Percentiles rank a stretch among this genome's conserved stretches.
Conservation (phyloP, 2,329 filamentous ascomycete genomes). For the Lasiodiplodia citricola region DNA sequence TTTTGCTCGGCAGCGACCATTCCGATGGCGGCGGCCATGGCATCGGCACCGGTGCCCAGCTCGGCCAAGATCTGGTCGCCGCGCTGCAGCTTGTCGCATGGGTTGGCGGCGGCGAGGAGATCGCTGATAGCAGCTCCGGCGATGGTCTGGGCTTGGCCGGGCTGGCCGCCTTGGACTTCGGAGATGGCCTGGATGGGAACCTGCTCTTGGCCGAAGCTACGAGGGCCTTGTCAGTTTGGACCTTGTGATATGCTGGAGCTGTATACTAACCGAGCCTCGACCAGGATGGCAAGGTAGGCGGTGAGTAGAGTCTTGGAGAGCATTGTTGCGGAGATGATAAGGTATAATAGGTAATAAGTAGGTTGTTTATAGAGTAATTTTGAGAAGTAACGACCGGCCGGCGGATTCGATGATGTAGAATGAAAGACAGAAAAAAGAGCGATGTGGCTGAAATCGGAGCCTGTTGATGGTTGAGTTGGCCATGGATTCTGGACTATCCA, state of each 20-base stretch:
- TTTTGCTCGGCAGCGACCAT: slow-evolving; percentile 74
- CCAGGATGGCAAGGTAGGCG: slow-evolving; percentile 31
- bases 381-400: slow-evolving; percentile 37
- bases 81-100: slow-evolving; percentile 69
- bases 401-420: slow-evolving; percentile 38
- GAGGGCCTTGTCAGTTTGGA: not conserved
- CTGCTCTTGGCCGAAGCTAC: slow-evolving; percentile 68
- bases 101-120: slow-evolving; percentile 68
- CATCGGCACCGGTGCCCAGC: slow-evolving; percentile 64
- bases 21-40: slow-evolving; percentile 65
- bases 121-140: slow-evolving; percentile 66
- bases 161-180: slow-evolving; percentile 59
- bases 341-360: slow-evolving; percentile 28
- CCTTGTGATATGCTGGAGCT: not conserved
- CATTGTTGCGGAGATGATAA: not conserved
- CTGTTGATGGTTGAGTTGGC: not conserved
- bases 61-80: slow-evolving; percentile 68
- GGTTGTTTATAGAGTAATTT: slow-evolving; percentile 41
- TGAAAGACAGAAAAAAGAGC: slow-evolving; percentile 29
- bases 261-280: slow-evolving; percentile 37
- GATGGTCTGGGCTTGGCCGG: slow-evolving; percentile 68
- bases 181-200: slow-evolving; percentile 60
- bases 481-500: not conserved
- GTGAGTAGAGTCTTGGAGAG: slow-evolving; percentile 3
- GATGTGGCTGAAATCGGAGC: not conserved